Evolutionary conservation across 2,329 filamentous ascomycete species (phyloP).

Genomic region (Chaetothyriales sp.): DNA sequence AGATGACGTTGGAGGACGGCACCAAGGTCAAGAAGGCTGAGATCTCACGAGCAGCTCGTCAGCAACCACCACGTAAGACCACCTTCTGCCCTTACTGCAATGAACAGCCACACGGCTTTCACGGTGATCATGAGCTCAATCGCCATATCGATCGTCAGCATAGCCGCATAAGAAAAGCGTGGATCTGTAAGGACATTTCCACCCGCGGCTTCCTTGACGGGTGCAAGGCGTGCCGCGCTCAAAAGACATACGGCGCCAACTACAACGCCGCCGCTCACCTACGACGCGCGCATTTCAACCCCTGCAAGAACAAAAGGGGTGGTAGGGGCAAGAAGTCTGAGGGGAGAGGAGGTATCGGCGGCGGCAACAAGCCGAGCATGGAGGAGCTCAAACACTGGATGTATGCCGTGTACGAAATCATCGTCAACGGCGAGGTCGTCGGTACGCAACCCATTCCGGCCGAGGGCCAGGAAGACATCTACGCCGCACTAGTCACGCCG

Average conservation of each 20-base stretch:
- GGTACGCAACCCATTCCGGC: conserved; percentile 8
- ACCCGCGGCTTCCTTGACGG: conserved; percentile 55
- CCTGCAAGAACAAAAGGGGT: conserved; percentile 40
- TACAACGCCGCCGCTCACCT: conserved; percentile 93
- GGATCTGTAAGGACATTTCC: conserved; percentile 46
- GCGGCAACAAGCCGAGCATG: conserved; percentile 49
- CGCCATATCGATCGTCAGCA: conserved; percentile 59
- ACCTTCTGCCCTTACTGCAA: conserved; percentile 56
- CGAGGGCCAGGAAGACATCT: background rate
- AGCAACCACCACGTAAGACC: conserved; percentile 47
- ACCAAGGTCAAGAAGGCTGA: conserved; percentile 42
- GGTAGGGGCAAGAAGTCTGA: conserved; percentile 46
- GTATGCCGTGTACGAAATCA: conserved; percentile 40
- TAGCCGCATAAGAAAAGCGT: conserved; percentile 43
- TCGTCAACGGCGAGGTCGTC: conserved; percentile 12
- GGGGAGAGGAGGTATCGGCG: conserved; percentile 47
- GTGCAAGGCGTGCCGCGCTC: conserved; percentile 67
- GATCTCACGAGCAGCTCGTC: conserved; percentile 42
- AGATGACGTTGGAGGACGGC: conserved; percentile 39
- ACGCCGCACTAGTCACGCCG: background rate
- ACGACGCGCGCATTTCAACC: conserved; percentile 75
- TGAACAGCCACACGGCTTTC: conserved; percentile 63
- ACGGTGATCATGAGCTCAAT: conserved; percentile 70
- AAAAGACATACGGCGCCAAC: conserved; percentile 76
- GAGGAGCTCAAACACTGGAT: conserved; percentile 49